Conservation (phyloP, 2,329 filamentous ascomycete genomes). For the Fusarium sp. region DNA sequence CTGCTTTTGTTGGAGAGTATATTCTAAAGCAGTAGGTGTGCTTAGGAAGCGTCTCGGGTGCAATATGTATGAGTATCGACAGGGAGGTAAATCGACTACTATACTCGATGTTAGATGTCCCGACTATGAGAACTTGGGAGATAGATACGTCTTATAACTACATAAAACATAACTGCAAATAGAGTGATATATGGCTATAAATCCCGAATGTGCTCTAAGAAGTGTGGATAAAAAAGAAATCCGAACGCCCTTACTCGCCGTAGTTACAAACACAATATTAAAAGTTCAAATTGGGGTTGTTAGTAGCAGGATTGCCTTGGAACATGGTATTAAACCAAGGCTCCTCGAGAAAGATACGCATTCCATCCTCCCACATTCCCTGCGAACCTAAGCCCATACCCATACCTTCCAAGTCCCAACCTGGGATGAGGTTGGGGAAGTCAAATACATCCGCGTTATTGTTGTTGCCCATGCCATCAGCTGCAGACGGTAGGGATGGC, state of each 20-base stretch:
- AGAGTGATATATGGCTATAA: background rate
- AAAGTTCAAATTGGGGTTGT: constrained; percentile 51
- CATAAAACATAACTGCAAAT: background rate
- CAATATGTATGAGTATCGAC: background rate
- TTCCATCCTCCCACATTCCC: constrained; percentile 49
- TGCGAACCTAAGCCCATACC: constrained; percentile 44
- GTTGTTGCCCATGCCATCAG: constrained; percentile 20
- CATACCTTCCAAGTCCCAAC: constrained; percentile 48
- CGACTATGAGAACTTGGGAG: background rate
- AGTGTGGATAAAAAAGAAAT: background rate
- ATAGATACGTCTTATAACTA: background rate
- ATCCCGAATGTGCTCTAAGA: background rate
- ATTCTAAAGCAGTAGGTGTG: constrained; percentile 29
- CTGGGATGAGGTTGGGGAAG: constrained; percentile 38
- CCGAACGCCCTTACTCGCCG: background rate
- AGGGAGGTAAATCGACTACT: background rate
- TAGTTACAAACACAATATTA: constrained; percentile 16
- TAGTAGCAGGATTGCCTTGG: constrained; percentile 49
- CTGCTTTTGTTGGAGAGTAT: constrained; percentile 37
- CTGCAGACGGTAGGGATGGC: constrained; percentile 26
- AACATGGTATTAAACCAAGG: constrained; percentile 55
- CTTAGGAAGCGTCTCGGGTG: background rate
- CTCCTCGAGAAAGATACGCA: constrained; percentile 54
- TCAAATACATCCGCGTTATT: constrained; percentile 36
- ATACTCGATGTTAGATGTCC: background rate